phyloP scores from a whole-genome alignment of 1,284 basidiomycete genomes.

The Ustilago nuda region DNA sequence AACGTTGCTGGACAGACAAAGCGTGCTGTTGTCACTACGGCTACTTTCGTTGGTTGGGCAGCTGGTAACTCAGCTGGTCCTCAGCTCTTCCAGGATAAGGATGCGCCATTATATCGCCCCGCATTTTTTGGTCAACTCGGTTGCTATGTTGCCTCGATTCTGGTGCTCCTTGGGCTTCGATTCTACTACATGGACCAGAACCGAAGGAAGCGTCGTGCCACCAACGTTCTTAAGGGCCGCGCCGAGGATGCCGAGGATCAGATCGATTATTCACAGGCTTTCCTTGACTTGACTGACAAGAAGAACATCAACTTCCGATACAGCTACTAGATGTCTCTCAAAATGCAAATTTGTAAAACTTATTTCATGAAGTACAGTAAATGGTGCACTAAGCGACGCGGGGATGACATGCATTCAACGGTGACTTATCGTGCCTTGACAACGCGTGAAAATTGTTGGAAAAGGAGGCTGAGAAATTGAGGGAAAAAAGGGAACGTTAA shows the following conservation, averaged over 20 bases:
- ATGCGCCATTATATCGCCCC: conserved; percentile 66
- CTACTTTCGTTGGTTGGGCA: conserved; percentile 56
- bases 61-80: conserved; percentile 58
- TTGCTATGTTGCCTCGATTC: conserved; percentile 73
- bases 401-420: too few species aligned
- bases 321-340: conserved; percentile 22
- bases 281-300: conserved; percentile 46
- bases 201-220: conserved; percentile 60
- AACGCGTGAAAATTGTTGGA: too few species aligned
- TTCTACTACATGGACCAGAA: conserved; percentile 72
- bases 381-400: too few species aligned
- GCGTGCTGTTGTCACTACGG: conserved; percentile 41
- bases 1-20: conserved; percentile 70
- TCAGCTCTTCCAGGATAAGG: conserved; percentile 55
- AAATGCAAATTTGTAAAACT: too few species aligned
- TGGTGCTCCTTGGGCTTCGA: conserved; percentile 70
- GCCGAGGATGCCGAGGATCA: conserved; percentile 37
- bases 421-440: too few species aligned
- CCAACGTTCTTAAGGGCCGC: conserved; percentile 33
- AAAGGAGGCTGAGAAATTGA: too few species aligned
- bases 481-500: too few species aligned
- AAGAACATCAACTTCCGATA: conserved; percentile 52
- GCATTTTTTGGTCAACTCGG: conserved; percentile 73
- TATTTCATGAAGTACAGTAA: too few species aligned
- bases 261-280: conserved; percentile 39